Conservation (phyloP, 2,329 filamentous ascomycete species). For the Aureobasidium sp. region DNA sequence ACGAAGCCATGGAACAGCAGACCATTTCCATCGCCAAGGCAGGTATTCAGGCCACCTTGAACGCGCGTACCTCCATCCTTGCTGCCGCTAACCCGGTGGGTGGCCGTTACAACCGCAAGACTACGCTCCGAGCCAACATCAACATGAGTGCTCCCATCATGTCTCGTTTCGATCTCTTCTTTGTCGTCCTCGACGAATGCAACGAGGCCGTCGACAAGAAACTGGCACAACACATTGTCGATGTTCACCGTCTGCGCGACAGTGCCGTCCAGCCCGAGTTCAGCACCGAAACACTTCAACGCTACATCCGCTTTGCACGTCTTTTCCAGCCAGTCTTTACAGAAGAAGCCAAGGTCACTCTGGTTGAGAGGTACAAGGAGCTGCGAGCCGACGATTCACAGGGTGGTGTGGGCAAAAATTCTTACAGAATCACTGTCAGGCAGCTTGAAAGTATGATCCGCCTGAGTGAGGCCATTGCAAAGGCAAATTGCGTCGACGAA, state of each 20-base stretch:
- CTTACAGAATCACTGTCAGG: constrained; percentile 93
- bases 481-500: constrained; percentile 92
- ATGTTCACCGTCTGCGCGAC: constrained; percentile 86
- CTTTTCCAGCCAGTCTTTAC: constrained; percentile 94
- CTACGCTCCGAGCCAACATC: constrained; percentile 86
- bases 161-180: constrained; percentile 98
- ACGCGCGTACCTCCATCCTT: constrained; percentile 89
- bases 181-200: constrained; percentile 94
- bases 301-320: constrained; percentile 92
- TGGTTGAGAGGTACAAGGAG: constrained; percentile 94
- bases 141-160: constrained; percentile 99
- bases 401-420: constrained; percentile 88
- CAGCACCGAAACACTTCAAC: constrained; percentile 89
- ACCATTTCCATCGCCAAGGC: constrained; percentile 99
- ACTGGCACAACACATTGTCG: constrained; percentile 89
- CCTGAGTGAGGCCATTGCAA: constrained; percentile 93
- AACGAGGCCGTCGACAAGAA: constrained; percentile 87
- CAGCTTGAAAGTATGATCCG: constrained; percentile 96
- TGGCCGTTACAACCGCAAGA: constrained; percentile 95
- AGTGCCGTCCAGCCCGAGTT: constrained; percentile 89
- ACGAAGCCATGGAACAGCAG: constrained; percentile 99
- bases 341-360: constrained; percentile 71
- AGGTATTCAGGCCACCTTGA: constrained; percentile 94
- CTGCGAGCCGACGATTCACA: constrained; percentile 88
- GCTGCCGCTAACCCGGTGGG: constrained; percentile 94